A percentile compares a stretch with the other conserved stretches of the same genome.
These are phyloP conservation scores for Penicillium fimorum DNA, from an alignment of 495 filamentous ascomycete species.

Conservation along the genomic window DNA sequence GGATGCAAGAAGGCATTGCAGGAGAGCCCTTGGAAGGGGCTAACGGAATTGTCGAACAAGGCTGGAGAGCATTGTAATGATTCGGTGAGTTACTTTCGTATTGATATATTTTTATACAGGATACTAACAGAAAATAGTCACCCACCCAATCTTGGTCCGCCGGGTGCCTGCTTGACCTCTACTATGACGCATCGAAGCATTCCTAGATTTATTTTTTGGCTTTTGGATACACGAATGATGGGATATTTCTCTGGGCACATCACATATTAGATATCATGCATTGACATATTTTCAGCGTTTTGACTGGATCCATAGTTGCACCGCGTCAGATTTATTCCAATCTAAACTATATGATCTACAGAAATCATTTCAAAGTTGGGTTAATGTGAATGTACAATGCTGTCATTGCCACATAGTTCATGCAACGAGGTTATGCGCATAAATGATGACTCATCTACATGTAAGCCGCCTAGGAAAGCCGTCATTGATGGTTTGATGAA, in stretches of 20 bases:
- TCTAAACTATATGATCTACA: background rate
- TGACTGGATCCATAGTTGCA: background rate
- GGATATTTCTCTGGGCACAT: background rate
- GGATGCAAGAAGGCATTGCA: constrained; percentile 79
- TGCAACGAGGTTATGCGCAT: background rate
- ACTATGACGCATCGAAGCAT: constrained; percentile 71
- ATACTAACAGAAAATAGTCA: constrained; percentile 49
- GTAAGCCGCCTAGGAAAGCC: background rate
- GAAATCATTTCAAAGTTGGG: background rate
- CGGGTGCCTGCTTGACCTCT: constrained; percentile 89
- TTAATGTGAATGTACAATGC: background rate
- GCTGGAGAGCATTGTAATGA: constrained; percentile 78
- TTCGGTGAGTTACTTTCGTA: constrained; percentile 61
- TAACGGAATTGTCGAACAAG: constrained; percentile 93
- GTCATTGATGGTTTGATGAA: constrained; percentile 9
- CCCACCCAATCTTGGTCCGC: constrained; percentile 97
- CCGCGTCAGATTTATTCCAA: background rate
- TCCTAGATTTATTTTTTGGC: constrained; percentile 13
- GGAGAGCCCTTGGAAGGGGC: constrained; percentile 80
- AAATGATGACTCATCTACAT: constrained; percentile 8
- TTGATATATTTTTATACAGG: background rate
- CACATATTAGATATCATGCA: constrained; percentile 4
- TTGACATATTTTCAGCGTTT: background rate
- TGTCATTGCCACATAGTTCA: background rate
- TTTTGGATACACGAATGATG: constrained; percentile 4